Base-by-base conservation (phyloP, 768 basidiomycete genomes). In the Phanerochaete sordida region DNA sequence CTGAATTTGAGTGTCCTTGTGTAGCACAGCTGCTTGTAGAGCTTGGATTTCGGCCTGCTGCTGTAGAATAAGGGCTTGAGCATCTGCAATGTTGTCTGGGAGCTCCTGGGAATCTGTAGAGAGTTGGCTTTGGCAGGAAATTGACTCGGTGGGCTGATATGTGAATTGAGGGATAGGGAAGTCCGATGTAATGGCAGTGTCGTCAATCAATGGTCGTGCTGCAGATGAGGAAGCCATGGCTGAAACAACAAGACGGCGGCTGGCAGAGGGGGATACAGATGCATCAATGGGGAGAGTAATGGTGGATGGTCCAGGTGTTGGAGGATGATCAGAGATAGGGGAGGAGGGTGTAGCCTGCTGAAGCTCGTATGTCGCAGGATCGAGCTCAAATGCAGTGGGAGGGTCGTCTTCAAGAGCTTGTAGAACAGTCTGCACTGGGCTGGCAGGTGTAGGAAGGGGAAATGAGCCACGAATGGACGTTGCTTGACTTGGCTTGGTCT, bases 401-500 rank as follows among this genome's bases (percentile, higher is more conserved):
- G 56, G 47, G 8, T 57, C 28, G n/a, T 47, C n/a, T 15, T 31
- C 26, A 21, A 57, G 24, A 4, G 52, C 59, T 9, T 11, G 12
- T 9, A 60, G 45, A 30, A 61, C 26, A 5, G 60, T 56, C n/a
- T 56, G 47, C 2, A 45, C 43, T 4, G 60, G 60, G 30, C 45
- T 57, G 46, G 11, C 58, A 24, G 33, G 33, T 35, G 33, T 6
- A 26, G 61, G 48, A 2, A 46, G 21, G 39, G 60, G 35, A 52
- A 59, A 59, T 37, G 39, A 3, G 9, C 26, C 31, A 3, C 27
- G n/a, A 47, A 43, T 60, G 2, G 65, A 66, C 8, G 61, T 63
- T 1, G 56, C 49, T 37, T 58, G 57, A 49, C 68, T 68, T 23
- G 67, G 66, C 31, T 59, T 62, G 52, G 58, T 67, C 55, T 62